A percentile compares a stretch with the other conserved stretches of the same genome.
Evolutionary conservation across 345 rosid genomes (phyloP).

Genomic region (Adansonia digitata): DNA sequence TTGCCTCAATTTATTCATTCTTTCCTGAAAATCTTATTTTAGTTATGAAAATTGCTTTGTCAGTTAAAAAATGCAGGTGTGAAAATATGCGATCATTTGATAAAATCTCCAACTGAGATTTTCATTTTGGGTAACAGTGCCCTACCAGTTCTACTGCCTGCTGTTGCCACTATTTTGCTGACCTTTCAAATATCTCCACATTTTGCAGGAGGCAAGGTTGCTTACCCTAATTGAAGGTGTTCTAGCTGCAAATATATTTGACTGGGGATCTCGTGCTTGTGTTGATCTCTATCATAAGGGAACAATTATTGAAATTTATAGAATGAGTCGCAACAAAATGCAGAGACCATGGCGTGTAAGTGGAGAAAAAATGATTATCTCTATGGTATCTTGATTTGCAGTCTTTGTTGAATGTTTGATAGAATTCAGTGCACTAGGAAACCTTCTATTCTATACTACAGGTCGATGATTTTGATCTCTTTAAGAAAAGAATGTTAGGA

Average conservation of each 20-base stretch:
- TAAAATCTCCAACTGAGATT: neutral
- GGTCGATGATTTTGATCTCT: slow-evolving; percentile 95
- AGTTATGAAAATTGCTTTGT: neutral
- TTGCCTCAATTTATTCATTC: neutral
- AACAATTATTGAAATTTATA: slow-evolving; percentile 93
- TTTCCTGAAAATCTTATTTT: neutral
- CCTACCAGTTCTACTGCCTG: neutral
- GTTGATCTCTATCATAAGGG: slow-evolving; percentile 98
- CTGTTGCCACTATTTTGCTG: neutral
- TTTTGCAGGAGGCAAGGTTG: slow-evolving; percentile 78
- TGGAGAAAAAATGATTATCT: slow-evolving; percentile 15
- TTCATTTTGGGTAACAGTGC: neutral
- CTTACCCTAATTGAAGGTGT: slow-evolving; percentile 91
- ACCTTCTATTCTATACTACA: slow-evolving; percentile 20
- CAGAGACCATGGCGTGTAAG: slow-evolving; percentile 96
- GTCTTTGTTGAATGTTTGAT: neutral
- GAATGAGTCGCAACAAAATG: slow-evolving; percentile 99
- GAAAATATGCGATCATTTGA: neutral
- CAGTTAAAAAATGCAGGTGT: neutral
- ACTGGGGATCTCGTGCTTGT: slow-evolving; percentile 99
- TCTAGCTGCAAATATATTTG: slow-evolving; percentile 97
- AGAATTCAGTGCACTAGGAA: slow-evolving; percentile 6
- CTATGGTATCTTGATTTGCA: neutral
- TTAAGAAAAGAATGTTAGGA: slow-evolving; percentile 86
- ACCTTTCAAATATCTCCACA: slow-evolving; percentile 3